Evolutionary conservation across 805 yeast species (phyloP).

Genomic region (Yarrowia hollandica): DNA sequence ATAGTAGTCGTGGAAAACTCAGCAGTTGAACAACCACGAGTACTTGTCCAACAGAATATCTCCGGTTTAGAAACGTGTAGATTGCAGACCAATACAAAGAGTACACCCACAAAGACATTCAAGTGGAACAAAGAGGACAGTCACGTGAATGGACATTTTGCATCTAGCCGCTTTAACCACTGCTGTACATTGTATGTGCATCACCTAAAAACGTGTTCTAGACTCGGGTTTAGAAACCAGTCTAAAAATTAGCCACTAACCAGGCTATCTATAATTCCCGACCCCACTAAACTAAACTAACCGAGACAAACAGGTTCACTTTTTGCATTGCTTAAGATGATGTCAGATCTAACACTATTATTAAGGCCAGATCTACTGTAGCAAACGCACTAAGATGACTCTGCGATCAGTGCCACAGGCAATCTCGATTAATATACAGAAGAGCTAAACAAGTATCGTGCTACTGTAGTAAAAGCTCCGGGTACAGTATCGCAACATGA

Average conservation of each 20-base stretch:
- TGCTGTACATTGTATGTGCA: background rate
- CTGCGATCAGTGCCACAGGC: too few species aligned
- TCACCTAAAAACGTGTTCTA: constrained; percentile 2
- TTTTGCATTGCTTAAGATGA: background rate
- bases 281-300: background rate
- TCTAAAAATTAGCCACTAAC: background rate
- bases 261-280: background rate
- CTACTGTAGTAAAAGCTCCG: too few species aligned
- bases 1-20: background rate
- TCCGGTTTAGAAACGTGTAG: too few species aligned
- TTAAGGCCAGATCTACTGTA: background rate
- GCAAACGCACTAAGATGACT: background rate
- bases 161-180: too few species aligned
- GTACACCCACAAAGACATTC: background rate
- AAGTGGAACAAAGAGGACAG: background rate
- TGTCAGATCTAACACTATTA: constrained; percentile 5
- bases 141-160: too few species aligned
- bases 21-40: too few species aligned
- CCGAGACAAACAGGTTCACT: background rate
- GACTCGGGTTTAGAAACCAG: constrained; percentile 15
- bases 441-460: too few species aligned
- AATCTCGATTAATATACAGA: background rate
- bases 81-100: background rate
- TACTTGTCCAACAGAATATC: too few species aligned
- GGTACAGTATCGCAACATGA: too few species aligned